Evolutionary conservation across 768 basidiomycete genomes (phyloP).

Genomic region (Mrakia blollopis): DNA sequence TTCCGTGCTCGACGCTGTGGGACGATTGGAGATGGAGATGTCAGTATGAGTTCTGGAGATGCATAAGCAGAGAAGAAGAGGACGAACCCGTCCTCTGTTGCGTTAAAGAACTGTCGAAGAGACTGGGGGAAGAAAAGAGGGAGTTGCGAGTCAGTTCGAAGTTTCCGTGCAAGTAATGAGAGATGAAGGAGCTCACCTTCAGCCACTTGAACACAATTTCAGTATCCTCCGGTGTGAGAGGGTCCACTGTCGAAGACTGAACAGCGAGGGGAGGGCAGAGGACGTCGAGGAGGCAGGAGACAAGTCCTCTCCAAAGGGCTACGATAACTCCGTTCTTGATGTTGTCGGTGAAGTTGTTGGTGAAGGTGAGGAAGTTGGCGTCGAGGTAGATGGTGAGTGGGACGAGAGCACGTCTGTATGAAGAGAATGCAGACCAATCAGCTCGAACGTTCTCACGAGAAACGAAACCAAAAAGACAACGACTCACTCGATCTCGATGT

Average conservation of each 20-base stretch:
- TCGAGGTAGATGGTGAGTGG: background rate
- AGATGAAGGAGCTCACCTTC: background rate
- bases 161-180: too few species aligned
- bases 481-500: conserved; percentile 3
- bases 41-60: background rate
- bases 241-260: background rate
- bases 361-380: background rate
- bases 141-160: too few species aligned
- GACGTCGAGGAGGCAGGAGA: background rate
- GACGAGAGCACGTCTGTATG: background rate
- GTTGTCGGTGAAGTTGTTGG: background rate
- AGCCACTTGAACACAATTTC: background rate
- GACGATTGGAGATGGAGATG: background rate
- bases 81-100: background rate
- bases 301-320: background rate
- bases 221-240: background rate
- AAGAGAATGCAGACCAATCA: background rate
- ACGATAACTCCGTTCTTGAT: background rate
- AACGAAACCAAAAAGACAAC: background rate
- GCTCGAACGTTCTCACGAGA: background rate
- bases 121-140: too few species aligned
- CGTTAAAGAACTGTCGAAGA: background rate
- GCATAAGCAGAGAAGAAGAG: background rate
- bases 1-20: background rate
- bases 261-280: background rate